Evolutionary conservation across 345 rosid genomes (phyloP).

Genomic region (Lagerstroemia speciosa): DNA sequence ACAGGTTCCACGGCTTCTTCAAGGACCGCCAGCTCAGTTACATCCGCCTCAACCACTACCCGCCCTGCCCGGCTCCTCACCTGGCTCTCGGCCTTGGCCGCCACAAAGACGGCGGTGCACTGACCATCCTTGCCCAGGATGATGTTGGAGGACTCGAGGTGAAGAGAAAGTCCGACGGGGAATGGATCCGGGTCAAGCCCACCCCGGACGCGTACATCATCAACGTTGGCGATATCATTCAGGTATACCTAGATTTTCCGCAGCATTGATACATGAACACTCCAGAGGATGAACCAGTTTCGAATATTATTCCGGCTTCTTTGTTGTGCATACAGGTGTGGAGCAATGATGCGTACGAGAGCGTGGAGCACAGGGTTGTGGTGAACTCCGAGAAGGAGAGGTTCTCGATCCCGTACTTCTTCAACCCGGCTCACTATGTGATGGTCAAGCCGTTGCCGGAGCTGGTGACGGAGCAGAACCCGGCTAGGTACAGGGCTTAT

Average conservation of each 20-base stretch:
- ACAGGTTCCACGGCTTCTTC: conserved; percentile 21
- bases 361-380: conserved; percentile 65
- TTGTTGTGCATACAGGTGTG: no score
- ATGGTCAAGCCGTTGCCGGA: conserved; percentile 52
- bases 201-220: conserved; percentile 20
- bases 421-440: conserved; percentile 37
- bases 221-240: conserved; percentile 23
- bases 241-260: conserved; percentile 19
- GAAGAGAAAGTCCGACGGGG: conserved; percentile 27
- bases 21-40: conserved; percentile 19
- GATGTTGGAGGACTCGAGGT: conserved; percentile 31
- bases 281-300: no score
- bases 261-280: no score
- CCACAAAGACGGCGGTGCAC: conserved; percentile 22
- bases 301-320: no score
- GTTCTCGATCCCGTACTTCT: conserved; percentile 56
- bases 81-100: conserved; percentile 27
- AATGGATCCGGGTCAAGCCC: conserved; percentile 29
- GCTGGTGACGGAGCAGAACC: conserved; percentile 30
- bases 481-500: conserved; percentile 41
- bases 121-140: conserved; percentile 30
- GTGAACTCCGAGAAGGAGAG: conserved; percentile 55
- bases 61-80: conserved; percentile 29
- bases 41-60: conserved; percentile 25
- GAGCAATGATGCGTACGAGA: conserved; percentile 59